Base-by-base conservation (phyloP, 2,329 filamentous ascomycete species). In the Mycosphaerella sp. region DNA sequence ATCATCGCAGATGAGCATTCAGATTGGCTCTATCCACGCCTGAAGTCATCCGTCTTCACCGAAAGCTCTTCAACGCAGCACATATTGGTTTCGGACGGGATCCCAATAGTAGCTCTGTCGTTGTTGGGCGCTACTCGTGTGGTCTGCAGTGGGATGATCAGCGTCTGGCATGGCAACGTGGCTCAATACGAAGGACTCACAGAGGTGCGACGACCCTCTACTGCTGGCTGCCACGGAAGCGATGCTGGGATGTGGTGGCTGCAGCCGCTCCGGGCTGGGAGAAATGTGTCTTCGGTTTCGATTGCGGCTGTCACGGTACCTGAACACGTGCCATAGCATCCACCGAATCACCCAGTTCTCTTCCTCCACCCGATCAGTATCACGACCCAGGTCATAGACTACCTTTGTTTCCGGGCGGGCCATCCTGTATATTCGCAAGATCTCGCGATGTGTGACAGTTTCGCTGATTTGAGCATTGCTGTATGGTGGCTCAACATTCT, bases 341-440 rank as follows among this genome's bases (percentile, higher is more conserved):
- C 74, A 77, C n/a, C 71, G 66, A 27, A 74, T 74, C 34, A 76
- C 71, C 74, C 74, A 76, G 49, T 76, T 77, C 56, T 72, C 70
- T 55, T 74, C 70, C 39, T 69, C 69, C 8, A 69, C 65, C 8
- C 66, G 66, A 44, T 70, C 70, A 14, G 59, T 62, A 48, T 72
- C 72, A 21, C 65, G 64, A 12, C 73, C 74, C 41, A 68, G 61
- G 14, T 71, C 66, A 55, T 75, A 77, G 41, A 70, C 69, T 1
- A 62, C 59, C 41, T 60, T 64, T 6, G 73, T 75, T 13, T 69
- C 62, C 1, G 60, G 59, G 6, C 67, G 65, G n/a, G 73, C 71
- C 30, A 54, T 47, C 6, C 62, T 61, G 54, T 71, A 74, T 41
- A 76, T 69, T 27, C 62, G 64, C 46, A 74, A 47, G 32, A 74